Base-by-base conservation (phyloP, 352 stramenopile species). In the Phytophthora agathidicida region DNA sequence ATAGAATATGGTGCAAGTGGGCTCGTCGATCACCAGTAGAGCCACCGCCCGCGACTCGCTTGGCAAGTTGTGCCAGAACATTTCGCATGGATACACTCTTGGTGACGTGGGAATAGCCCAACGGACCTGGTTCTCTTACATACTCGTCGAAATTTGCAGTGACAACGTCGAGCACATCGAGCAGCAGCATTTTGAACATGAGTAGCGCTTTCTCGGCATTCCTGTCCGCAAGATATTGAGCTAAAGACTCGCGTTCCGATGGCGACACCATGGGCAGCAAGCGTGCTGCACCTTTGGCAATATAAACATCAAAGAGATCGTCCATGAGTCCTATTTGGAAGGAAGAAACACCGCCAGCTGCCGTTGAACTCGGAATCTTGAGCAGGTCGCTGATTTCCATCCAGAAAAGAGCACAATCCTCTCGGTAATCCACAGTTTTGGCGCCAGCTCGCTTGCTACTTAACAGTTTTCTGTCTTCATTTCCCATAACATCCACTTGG, bases 361-460 rank as follows among this genome's bases (percentile, higher is more conserved):
- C 47, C 3, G 61, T 61, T 1, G 54, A 65, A 5, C 47, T 72
- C 5, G 76, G 79, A 16, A 89, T 86, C 59, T 86, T 89, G 23
- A 89, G 68, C 31, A 89, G 38, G 23, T 87, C 79, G 23, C 59
- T 83, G 32, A 89, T 86, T 42, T 89, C 79, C 13, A 89, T 63
- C 79, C 79, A 89, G 33, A 87, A 89, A n/a, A 89, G 39, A 7
- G 80, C 79, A 27, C 79, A 89, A 51, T 89, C 66, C 41, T 86
- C 69, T 5, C 76, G 68, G 42, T 84, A 86, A 63, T 86, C 69
- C 16, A 54, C 47, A 3, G 74, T 77, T 22, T 67, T 60, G 16
- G 35, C 39, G 5, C 47, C 39, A 7, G 26, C n/a, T n/a, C 46
- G 28, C 35, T 52, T 56, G 14, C 3, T 48, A 10, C 44, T 44